phyloP scores from a whole-genome alignment of 768 basidiomycete genomes.

The Collybia nuda region DNA sequence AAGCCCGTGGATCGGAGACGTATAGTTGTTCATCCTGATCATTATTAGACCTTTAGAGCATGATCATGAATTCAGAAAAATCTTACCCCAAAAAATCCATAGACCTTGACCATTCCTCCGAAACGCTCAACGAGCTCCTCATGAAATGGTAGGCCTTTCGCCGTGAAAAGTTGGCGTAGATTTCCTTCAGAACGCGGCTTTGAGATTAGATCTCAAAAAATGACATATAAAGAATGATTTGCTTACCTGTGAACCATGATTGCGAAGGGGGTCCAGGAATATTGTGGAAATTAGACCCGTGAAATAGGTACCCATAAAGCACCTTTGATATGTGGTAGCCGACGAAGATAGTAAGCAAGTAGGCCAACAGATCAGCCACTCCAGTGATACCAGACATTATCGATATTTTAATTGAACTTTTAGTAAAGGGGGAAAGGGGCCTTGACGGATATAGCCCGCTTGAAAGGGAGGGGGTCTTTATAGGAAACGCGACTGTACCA shows the following conservation, averaged over 20 bases:
- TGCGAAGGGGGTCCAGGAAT: conserved; percentile 31
- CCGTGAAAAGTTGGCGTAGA: conserved; percentile 40
- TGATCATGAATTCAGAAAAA: not conserved
- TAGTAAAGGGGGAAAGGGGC: too few species aligned
- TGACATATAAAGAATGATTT: not conserved
- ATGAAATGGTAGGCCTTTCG: conserved; percentile 42
- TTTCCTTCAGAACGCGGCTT: conserved; percentile 28
- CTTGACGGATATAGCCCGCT: too few species aligned
- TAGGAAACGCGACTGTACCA: too few species aligned
- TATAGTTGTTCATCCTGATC: conserved; percentile 47
- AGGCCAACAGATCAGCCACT: too few species aligned
- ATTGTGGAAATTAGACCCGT: conserved; percentile 19
- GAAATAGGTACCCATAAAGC: not conserved
- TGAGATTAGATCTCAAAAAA: not conserved
- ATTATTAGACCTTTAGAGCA: not conserved
- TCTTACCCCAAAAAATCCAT: conserved; percentile 47
- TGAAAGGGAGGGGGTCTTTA: too few species aligned
- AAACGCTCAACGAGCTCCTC: conserved; percentile 34
- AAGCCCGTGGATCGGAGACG: conserved; percentile 46
- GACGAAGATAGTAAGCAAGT: too few species aligned
- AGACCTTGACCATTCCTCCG: conserved; percentile 43
- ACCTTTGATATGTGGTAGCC: too few species aligned
- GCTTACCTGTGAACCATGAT: conserved; percentile 33
- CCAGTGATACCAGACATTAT: too few species aligned
- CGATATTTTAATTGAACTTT: too few species aligned